Evolutionary conservation across 163 green algal species (phyloP).

Genomic region (Chlorella variabilis): DNA sequence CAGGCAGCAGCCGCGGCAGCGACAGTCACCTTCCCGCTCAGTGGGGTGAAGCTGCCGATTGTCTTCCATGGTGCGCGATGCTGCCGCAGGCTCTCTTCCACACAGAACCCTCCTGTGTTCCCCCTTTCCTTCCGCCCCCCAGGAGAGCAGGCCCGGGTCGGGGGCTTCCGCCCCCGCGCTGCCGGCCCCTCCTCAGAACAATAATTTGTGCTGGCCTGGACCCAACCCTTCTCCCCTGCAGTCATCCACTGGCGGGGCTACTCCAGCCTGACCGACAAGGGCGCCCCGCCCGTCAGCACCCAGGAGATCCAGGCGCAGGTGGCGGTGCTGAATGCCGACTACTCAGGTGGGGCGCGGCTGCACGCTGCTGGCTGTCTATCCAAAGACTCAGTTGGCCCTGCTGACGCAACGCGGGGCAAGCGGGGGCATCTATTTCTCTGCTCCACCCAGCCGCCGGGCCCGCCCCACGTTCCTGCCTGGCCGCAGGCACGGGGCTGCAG

Average conservation of each 20-base stretch:
- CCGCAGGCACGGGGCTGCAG: not conserved
- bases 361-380: not conserved
- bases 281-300: not conserved
- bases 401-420: too few species aligned
- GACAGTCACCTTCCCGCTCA: not conserved
- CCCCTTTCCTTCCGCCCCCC: too few species aligned
- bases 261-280: not conserved
- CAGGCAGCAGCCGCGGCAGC: not conserved
- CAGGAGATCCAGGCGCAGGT: not conserved
- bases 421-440: too few species aligned
- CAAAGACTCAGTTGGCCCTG: too few species aligned
- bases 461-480: too few species aligned
- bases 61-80: not conserved
- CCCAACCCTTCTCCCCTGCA: not conserved
- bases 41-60: not conserved
- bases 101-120: too few species aligned
- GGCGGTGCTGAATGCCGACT: conserved; percentile 7
- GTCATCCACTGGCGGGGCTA: not conserved
- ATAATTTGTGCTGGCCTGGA: too few species aligned
- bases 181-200: too few species aligned
- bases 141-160: too few species aligned
- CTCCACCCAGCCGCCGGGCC: too few species aligned
- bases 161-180: too few species aligned
- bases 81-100: too few species aligned
- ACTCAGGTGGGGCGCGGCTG: not conserved